These are phyloP conservation scores for Talaromyces borbonicus DNA, from an alignment of 495 filamentous ascomycete genomes.

Conservation along the genomic window DNA sequence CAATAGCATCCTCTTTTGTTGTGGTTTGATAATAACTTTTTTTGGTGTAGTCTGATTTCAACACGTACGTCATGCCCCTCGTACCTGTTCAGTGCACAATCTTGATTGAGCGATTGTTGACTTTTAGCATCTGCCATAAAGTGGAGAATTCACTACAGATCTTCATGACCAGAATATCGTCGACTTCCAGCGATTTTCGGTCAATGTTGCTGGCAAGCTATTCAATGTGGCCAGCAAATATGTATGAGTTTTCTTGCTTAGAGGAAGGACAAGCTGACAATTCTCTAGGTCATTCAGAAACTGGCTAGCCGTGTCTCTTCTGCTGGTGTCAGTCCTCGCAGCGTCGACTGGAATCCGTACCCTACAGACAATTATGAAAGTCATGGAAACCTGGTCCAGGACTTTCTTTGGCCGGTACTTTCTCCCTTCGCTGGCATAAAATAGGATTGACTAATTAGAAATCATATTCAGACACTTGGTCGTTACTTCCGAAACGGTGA, in stretches of 20 bases:
- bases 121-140: too few species aligned
- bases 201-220: slow-evolving; percentile 19
- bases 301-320: neutral
- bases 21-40: slow-evolving; percentile 17
- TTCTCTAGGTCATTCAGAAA: neutral
- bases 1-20: too few species aligned
- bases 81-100: too few species aligned
- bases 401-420: slow-evolving; percentile 25
- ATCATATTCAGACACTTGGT: slow-evolving; percentile 12
- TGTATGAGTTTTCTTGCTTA: slow-evolving; percentile 11
- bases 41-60: slow-evolving; percentile 15
- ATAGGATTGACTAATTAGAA: too few species aligned
- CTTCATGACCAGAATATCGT: slow-evolving; percentile 16
- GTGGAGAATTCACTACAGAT: slow-evolving; percentile 26
- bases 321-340: neutral
- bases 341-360: slow-evolving; percentile 15
- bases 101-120: too few species aligned
- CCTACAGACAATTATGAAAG: slow-evolving; percentile 5
- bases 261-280: neutral
- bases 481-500: slow-evolving; percentile 24
- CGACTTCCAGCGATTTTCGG: slow-evolving; percentile 30
- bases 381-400: slow-evolving; percentile 16
- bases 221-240: slow-evolving; percentile 23
- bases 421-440: neutral
- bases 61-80: slow-evolving; percentile 10